Evolutionary conservation across 78 protist genomes (phyloP).

Genomic region (Cavenderia fasciculata): DNA sequence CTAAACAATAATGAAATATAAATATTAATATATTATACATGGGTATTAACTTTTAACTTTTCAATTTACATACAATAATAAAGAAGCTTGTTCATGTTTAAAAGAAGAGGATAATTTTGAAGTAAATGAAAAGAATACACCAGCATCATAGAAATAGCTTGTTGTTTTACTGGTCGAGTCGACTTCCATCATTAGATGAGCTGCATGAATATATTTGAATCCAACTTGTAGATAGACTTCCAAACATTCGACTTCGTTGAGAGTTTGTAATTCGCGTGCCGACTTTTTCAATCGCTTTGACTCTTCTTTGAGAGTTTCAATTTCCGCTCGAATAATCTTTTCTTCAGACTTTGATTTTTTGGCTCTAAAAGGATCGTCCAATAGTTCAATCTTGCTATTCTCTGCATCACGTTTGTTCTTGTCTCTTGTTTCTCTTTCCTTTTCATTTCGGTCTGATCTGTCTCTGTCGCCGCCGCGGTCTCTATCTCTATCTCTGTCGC

Average conservation of each 20-base stretch:
- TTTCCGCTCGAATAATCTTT: conserved; percentile 18
- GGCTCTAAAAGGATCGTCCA: conserved; percentile 1
- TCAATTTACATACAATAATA: conserved; percentile 20
- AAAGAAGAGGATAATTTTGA: background rate
- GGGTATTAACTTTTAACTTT: background rate
- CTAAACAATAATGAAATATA: background rate
- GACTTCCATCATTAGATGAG: conserved; percentile 32
- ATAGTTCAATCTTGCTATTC: background rate
- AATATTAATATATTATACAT: background rate
- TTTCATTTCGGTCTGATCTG: background rate
- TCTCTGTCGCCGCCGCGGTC: background rate
- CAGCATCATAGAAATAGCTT: background rate
- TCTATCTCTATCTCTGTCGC: conserved; percentile 28
- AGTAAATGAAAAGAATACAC: conserved; percentile 15
- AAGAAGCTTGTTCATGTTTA: conserved; percentile 24
- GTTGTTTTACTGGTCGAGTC: conserved; percentile 1
- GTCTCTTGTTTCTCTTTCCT: background rate
- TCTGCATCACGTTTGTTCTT: conserved; percentile 15
- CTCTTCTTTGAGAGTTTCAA: conserved; percentile 8
- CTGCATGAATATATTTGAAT: conserved; percentile 21
- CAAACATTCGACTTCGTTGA: background rate
- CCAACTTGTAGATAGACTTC: conserved; percentile 62
- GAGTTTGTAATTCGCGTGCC: conserved; percentile 13
- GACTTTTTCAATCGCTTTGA: conserved; percentile 12
- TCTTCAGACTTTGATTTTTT: conserved; percentile 28